Conservation (phyloP, 2,329 filamentous ascomycete genomes). For the Pyricularia grisea region DNA sequence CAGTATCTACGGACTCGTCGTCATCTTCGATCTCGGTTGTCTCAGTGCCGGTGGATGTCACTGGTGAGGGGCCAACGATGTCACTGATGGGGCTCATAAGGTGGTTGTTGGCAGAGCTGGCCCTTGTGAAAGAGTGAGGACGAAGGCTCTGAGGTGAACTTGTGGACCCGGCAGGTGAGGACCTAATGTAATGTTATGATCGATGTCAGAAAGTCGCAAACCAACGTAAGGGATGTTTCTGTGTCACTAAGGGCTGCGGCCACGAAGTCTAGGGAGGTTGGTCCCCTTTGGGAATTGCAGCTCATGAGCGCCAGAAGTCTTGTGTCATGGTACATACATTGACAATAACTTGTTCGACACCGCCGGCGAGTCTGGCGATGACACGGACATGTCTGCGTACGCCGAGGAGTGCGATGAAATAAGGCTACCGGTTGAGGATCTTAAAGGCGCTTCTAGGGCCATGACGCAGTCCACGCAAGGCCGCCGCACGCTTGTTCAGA, state of each 20-base stretch:
- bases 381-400: slow-evolving; percentile 44
- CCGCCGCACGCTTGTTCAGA: not conserved
- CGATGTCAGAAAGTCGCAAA: not conserved
- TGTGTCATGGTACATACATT: slow-evolving; percentile 31
- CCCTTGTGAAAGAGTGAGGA: slow-evolving; percentile 37
- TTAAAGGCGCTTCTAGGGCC: slow-evolving; percentile 53
- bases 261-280: not conserved
- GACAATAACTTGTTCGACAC: slow-evolving; percentile 35
- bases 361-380: slow-evolving; percentile 42
- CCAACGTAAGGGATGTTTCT: not conserved
- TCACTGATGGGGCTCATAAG: slow-evolving; percentile 55
- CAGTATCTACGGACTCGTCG: slow-evolving; percentile 30
- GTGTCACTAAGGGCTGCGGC: not conserved
- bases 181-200: slow-evolving; percentile 24
- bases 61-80: slow-evolving; percentile 71
- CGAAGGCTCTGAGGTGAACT: slow-evolving; percentile 31
- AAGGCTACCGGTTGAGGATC: slow-evolving; percentile 51
- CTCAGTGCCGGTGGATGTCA: slow-evolving; percentile 77
- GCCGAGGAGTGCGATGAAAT: slow-evolving; percentile 40
- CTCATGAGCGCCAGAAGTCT: not conserved
- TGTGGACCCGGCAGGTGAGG: slow-evolving; percentile 26
- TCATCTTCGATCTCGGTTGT: slow-evolving; percentile 73
- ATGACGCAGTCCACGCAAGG: slow-evolving; percentile 24
- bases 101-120: slow-evolving; percentile 34
- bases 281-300: not conserved